phyloP scores from a whole-genome alignment of 108 stramenopile species.

The Bacterosira constricta region DNA sequence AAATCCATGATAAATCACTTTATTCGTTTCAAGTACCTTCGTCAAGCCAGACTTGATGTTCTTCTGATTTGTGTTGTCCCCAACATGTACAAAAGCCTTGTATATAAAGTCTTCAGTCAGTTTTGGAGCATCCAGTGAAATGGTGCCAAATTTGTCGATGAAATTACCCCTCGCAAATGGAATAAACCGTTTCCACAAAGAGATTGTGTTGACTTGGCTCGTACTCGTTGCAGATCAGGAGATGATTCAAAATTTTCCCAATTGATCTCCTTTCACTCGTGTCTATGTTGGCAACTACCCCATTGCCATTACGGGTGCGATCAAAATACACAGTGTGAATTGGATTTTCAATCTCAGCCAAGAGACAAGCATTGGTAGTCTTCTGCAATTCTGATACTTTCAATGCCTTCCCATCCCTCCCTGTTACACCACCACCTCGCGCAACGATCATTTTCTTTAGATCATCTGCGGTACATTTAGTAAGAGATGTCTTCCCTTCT shows the following conservation, averaged over 20 bases:
- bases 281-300: not conserved
- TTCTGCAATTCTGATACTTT: not conserved
- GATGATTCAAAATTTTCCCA: not conserved
- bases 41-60: not conserved
- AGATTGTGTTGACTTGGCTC: not conserved
- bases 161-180: not conserved
- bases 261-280: not conserved
- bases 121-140: not conserved
- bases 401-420: no score
- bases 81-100: slow-evolving; percentile 5
- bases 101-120: slow-evolving; percentile 2
- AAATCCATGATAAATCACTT: slow-evolving; percentile 3
- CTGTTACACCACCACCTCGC: no score
- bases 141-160: not conserved
- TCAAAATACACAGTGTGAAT: not conserved
- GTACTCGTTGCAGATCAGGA: not conserved
- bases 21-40: no score
- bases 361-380: not conserved
- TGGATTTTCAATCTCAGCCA: not conserved
- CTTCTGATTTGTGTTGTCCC: not conserved
- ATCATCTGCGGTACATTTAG: no score
- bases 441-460: no score
- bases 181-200: not conserved
- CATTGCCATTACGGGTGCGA: not conserved
- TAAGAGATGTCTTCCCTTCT: not conserved